Evolutionary conservation across 768 basidiomycete species (phyloP), one percentile per base, ranked within the genome.

Genomic region (Lentinula aciculospora): DNA sequence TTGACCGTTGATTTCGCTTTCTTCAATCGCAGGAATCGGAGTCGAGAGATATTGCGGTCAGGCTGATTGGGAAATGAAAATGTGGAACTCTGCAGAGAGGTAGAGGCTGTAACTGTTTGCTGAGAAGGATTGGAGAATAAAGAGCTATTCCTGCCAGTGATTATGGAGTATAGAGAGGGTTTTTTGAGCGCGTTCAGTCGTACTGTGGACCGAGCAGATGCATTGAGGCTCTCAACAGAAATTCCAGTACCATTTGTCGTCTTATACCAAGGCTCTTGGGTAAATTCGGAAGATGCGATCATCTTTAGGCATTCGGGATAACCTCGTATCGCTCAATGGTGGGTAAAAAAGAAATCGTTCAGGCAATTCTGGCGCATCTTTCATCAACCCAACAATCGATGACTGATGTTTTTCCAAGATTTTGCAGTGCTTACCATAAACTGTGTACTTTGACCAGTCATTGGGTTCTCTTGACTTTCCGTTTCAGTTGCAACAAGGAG

Each of bases 51-150:
- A 31, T 50, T 47, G 29, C 21, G 17, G 29, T 51, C 31, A 32
- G n/a, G 15, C n/a, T 10, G 23, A 53, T 23, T 53, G 2, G 51
- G 39, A 28, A 53, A 10, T 23, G 51, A 53, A n/a, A 21, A 39
- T 0, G 51, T 27, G 31, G 51, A 53, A 23, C 51, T 53, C 6
- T 53, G 49, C 2, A 50, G 32, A 23, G 51, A 53, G 3, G 51
- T 53, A 15, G 36, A 39, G n/a, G n/a, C 23, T 3, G 32, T 53
- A 1, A 53, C 34, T 5, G 51, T 53, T 40, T 37, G 32, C 5
- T 53, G 51, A 28, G 51, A 53, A n/a, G 23, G 15, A 27, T 53
- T 53, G 27, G 51, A 53, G 17, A 53, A 53, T 12, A 53, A 15
- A 23, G 51, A 53, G 36, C 19, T 12, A 23, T 21, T 39, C 31